Evolutionary conservation across 148 eudicot species (phyloP).

Genomic region (Persicaria tinctoria): DNA sequence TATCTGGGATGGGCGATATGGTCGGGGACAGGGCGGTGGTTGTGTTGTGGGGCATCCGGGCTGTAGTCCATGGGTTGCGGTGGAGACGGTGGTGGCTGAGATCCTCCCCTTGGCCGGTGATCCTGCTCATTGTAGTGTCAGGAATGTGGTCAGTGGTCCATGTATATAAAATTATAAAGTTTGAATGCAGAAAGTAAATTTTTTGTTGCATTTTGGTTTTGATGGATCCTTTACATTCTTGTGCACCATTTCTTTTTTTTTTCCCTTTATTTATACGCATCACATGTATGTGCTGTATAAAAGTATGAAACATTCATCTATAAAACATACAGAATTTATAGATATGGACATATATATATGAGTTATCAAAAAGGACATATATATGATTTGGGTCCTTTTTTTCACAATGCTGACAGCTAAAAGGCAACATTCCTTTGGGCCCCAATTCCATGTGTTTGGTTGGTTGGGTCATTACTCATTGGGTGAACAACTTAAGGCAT

Average conservation of each 20-base stretch:
- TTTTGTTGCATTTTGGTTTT: background rate
- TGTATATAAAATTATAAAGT: background rate
- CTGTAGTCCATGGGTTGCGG: background rate
- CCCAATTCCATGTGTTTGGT: too few relatives aligned
- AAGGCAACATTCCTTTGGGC: too few relatives aligned
- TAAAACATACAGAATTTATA: too few relatives aligned
- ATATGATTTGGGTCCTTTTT: too few relatives aligned
- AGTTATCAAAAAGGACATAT: too few relatives aligned
- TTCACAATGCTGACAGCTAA: too few relatives aligned
- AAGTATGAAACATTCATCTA: too few relatives aligned
- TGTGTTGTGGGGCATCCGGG: slow-evolving; percentile 16
- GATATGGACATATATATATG: too few relatives aligned
- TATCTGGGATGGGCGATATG: background rate
- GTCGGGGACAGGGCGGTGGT: slow-evolving; percentile 10
- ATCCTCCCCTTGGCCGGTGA: background rate
- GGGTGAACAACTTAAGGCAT: too few relatives aligned
- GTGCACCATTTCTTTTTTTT: background rate
- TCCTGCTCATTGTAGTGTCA: background rate
- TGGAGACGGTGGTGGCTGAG: background rate
- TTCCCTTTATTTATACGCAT: too few relatives aligned
- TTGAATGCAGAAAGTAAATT: background rate
- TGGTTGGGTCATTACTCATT: too few relatives aligned
- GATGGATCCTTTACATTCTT: background rate
- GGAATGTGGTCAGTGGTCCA: background rate
- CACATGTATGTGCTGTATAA: too few relatives aligned